Percentiles rank a stretch among this genome's conserved stretches.
These are phyloP conservation scores for Xanthoconium purpureum DNA, from an alignment of 768 basidiomycete genomes.

Conservation along the genomic window DNA sequence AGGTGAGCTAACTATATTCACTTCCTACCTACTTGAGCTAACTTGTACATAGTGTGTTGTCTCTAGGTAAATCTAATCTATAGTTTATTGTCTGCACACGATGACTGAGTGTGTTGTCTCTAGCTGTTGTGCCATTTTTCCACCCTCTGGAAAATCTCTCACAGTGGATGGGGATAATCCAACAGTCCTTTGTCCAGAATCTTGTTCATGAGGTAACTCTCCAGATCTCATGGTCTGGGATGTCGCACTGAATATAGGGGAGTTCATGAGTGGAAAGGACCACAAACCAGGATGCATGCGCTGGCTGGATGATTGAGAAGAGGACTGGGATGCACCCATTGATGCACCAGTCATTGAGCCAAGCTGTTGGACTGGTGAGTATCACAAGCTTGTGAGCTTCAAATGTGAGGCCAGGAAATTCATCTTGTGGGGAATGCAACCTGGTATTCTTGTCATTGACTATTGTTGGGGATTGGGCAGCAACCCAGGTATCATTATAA, in stretches of 20 bases:
- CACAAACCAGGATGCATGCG: not conserved
- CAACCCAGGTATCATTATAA: too few relatives aligned
- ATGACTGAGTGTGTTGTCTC: too few relatives aligned
- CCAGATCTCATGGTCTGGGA: conserved; percentile 20
- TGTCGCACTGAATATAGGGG: not conserved
- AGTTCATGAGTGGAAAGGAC: conserved; percentile 13
- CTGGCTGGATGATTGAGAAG: not conserved
- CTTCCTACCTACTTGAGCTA: too few relatives aligned
- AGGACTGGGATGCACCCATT: conserved; percentile 16
- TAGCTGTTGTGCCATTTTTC: too few relatives aligned
- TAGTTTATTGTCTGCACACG: too few relatives aligned
- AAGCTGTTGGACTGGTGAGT: conserved; percentile 1
- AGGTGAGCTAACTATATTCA: too few relatives aligned
- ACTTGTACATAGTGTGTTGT: too few relatives aligned
- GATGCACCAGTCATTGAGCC: conserved; percentile 15
- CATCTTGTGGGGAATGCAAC: not conserved
- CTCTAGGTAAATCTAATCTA: too few relatives aligned
- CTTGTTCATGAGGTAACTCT: not conserved
- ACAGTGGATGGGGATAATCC: conserved; percentile 41
- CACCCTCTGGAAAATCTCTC: too few relatives aligned
- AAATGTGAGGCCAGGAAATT: conserved; percentile 3
- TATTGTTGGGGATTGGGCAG: too few relatives aligned
- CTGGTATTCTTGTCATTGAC: not conserved
- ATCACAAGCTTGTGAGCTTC: conserved; percentile 4
- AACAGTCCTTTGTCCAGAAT: conserved; percentile 11